These are phyloP conservation scores for Diplodia mutila DNA, from an alignment of 2,329 filamentous ascomycete genomes.

Conservation along the genomic window DNA sequence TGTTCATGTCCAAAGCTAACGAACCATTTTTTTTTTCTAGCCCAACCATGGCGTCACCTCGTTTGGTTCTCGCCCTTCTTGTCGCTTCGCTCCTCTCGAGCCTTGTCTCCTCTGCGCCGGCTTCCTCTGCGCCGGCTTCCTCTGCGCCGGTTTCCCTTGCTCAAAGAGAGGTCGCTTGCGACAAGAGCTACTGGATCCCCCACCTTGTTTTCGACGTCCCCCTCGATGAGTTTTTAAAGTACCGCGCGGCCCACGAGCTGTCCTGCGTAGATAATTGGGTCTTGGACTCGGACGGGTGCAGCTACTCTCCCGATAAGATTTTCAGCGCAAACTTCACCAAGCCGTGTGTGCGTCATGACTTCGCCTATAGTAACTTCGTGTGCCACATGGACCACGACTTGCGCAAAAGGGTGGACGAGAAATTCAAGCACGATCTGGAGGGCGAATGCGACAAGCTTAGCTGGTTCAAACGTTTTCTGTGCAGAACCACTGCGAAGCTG, in stretches of 20 bases:
- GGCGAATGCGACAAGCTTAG: not conserved
- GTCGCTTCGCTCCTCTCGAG: no score
- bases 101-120: no score
- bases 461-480: not conserved
- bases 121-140: no score
- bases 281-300: not conserved
- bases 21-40: no score
- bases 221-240: not conserved
- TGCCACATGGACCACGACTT: not conserved
- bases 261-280: not conserved
- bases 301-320: not conserved
- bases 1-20: no score
- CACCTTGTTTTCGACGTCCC: not conserved
- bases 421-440: not conserved
- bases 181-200: not conserved
- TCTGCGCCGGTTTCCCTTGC: no score
- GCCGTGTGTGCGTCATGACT: conserved; percentile 16
- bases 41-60: no score
- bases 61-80: no score
- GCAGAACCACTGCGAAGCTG: not conserved
- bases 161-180: not conserved
- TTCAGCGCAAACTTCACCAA: not conserved
- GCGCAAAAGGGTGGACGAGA: not conserved
- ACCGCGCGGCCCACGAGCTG: no score
- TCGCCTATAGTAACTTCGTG: conserved; percentile 4